A percentile compares a stretch with the other conserved stretches of the same genome.
Conservation (phyloP, 129 eudicot species). For the Arctium lappa region DNA sequence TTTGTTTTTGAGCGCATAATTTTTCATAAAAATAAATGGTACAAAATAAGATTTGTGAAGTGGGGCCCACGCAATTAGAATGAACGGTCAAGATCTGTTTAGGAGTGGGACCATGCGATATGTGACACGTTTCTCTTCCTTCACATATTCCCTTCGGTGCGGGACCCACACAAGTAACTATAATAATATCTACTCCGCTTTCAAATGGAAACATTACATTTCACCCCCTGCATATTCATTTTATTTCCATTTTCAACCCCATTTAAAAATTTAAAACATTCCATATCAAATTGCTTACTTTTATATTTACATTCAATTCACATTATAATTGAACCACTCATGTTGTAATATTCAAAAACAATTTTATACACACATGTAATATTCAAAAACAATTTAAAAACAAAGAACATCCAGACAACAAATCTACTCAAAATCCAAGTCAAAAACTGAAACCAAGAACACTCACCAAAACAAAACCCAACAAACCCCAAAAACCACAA, state of each 20-base stretch:
- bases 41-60: not conserved
- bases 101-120: conserved; percentile 36
- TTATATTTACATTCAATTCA: not conserved
- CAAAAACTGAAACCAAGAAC: too few relatives aligned
- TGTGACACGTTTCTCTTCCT: conserved; percentile 21
- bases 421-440: too few relatives aligned
- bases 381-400: not conserved
- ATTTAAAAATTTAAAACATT: not conserved
- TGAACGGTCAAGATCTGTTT: conserved; percentile 54
- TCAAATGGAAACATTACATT: not conserved
- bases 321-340: not conserved
- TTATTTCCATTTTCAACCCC: not conserved
- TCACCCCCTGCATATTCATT: not conserved
- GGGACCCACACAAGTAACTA: conserved; percentile 12
- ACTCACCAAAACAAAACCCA: too few relatives aligned
- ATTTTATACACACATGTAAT: not conserved
- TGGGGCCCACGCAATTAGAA: conserved; percentile 28
- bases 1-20: too few relatives aligned
- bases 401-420: too few relatives aligned
- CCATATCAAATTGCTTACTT: not conserved
- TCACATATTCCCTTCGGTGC: not conserved
- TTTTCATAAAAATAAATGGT: conserved; percentile 11
- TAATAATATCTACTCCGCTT: not conserved
- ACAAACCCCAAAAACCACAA: too few relatives aligned
- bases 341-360: not conserved